A percentile compares a stretch with the other conserved stretches of the same genome.
phyloP scores from a whole-genome alignment of 495 filamentous ascomycete genomes.

The Beverwykella pulmonaria region DNA sequence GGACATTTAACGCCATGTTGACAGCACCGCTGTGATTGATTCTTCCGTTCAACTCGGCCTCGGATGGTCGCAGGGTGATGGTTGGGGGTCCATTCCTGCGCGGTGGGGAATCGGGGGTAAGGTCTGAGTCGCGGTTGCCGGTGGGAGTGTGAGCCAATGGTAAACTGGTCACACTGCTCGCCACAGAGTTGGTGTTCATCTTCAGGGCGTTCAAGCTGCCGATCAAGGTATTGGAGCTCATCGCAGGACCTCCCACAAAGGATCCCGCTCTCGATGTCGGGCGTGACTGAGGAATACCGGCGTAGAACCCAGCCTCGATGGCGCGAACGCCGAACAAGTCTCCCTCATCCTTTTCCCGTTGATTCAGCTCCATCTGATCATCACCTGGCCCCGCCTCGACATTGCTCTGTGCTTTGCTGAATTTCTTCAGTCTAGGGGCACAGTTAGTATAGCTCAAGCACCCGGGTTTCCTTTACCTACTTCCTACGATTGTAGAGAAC shows the following conservation, averaged over 20 bases:
- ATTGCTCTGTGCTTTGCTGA: constrained; percentile 19
- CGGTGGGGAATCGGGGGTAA: constrained; percentile 10
- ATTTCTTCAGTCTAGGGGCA: constrained; percentile 33
- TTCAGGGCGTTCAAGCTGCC: constrained; percentile 23
- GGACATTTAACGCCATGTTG: constrained; percentile 36
- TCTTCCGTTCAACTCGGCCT: constrained; percentile 37
- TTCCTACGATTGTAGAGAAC: constrained; percentile 24
- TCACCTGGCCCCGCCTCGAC: constrained; percentile 32
- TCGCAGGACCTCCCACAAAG: constrained; percentile 14
- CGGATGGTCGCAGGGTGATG: constrained; percentile 33
- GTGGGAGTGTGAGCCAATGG: constrained; percentile 22
- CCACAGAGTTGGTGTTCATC: constrained; percentile 12
- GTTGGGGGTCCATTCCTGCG: constrained; percentile 15
- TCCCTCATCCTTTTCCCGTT: constrained; percentile 50
- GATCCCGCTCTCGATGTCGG: constrained; percentile 44
- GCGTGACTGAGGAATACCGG: constrained; percentile 52
- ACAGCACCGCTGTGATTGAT: constrained; percentile 36
- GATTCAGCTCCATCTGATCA: constrained; percentile 42
- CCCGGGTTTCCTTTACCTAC: background rate
- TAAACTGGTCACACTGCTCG: constrained; percentile 34
- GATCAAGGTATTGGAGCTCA: constrained; percentile 31
- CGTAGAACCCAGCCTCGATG: constrained; percentile 51
- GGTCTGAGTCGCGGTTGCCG: constrained; percentile 12
- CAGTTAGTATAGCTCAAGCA: constrained; percentile 2
- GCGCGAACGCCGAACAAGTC: constrained; percentile 53